Base-by-base conservation (phyloP, 2,329 filamentous ascomycete genomes). In the Ophiostoma populinum region DNA sequence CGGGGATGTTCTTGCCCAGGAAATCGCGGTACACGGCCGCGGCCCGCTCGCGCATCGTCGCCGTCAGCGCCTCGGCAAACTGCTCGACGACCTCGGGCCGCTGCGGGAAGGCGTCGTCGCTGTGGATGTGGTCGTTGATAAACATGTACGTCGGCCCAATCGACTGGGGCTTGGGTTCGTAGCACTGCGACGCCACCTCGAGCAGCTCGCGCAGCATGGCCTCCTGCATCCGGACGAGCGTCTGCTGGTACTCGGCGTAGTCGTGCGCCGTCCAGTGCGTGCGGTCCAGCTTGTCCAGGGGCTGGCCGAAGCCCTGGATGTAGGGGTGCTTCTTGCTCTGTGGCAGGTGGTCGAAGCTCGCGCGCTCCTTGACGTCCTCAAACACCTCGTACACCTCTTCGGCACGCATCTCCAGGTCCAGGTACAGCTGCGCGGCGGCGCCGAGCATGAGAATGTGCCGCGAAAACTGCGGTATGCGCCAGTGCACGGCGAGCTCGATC, bases 151-250 rank as follows among this genome's bases (percentile, higher is more conserved):
- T 73, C 5, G 45, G 37, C 12, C 77, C 82, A 16, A 92, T 74
- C 25, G 76, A 73, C 5, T 82, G 83, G 9, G 83, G 75, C 48
- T 93, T 94, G n/a, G 67, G 58, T 42, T 93, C 85, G 54, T 87
- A 98, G 46, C 82, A 87, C 59, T 87, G 77, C 53, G 94, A 69
- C n/a, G 80, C 63, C 43, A 86, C 76, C 53, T 82, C 94, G 13
- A 98, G 65, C 37, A 47, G 37, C 49, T 95, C 87, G 36, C 86
- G 74, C 31, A 94, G 62, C 18, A 95, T 60, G 8, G 76, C 72
- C 47, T 94, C 85, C 48, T 95, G 75, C 25, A 95, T 57, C 20
- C 66, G 70, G 24, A 69, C 66, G 6, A 98, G 62, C 12, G 80
- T 70, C 43, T 80, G 75, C 46, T 81, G 79, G 57, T 92, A 90